phyloP scores from a whole-genome alignment of 2,329 filamentous ascomycete species.

The Saccharata proteae region DNA sequence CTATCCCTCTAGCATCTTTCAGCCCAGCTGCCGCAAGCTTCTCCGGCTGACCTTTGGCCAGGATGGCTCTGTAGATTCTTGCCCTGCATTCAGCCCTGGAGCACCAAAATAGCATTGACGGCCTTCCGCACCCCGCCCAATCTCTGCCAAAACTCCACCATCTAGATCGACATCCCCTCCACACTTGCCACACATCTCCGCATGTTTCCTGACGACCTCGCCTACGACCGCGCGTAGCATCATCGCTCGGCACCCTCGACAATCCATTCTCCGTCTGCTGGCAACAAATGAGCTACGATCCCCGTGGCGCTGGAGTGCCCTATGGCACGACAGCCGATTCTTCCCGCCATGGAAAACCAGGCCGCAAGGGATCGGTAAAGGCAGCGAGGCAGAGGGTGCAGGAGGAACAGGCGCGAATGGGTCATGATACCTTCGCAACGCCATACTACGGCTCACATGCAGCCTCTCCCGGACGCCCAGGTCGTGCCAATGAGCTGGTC shows the following conservation, averaged over 20 bases:
- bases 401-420: constrained; percentile 19
- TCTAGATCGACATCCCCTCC: too few species aligned
- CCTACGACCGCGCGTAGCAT: background rate
- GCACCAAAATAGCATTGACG: too few species aligned
- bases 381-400: constrained; percentile 24
- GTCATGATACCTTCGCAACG: constrained; percentile 16
- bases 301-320: constrained; percentile 18
- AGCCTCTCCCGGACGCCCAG: constrained; percentile 16
- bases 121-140: too few species aligned
- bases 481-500: constrained; percentile 22
- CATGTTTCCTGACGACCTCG: too few species aligned
- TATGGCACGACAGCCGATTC: constrained; percentile 16
- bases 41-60: too few species aligned
- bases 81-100: too few species aligned
- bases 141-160: too few species aligned
- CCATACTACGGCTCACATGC: too few species aligned
- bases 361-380: constrained; percentile 22
- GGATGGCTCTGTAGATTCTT: too few species aligned
- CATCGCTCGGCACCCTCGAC: background rate
- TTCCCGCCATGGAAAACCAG: constrained; percentile 12
- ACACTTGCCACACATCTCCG: too few species aligned
- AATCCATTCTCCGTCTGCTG: constrained; percentile 19
- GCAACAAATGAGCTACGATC: constrained; percentile 26
- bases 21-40: too few species aligned
- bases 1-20: too few species aligned